Evolutionary conservation across 2,329 filamentous ascomycete genomes (phyloP), one percentile per base, ranked within the genome.

Genomic region (Dothistroma septosporum): DNA sequence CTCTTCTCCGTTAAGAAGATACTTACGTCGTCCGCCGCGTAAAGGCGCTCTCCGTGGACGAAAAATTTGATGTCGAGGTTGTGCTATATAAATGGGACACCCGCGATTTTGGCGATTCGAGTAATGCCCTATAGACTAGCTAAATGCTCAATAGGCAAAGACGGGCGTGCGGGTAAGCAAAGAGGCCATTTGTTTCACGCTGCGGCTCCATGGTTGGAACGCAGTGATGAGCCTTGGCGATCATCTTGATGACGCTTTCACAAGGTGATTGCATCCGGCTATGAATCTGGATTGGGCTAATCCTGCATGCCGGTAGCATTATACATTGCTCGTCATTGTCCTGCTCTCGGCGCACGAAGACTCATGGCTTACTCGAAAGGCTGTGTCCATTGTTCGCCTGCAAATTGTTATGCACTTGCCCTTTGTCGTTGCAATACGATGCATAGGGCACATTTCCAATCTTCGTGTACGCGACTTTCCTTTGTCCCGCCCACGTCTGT

Each of bases 81-180:
- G 57, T 71, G 1, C 60, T 72, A 19, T 37, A 60, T 1, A 50
- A 52, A 19, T 72, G 64, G 61, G 64, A 69, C 14, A 46, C 31
- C 7, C 61, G 54, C 14, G 63, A 70, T 48, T 69, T 64, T 63
- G 12, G 58, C 14, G 22, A 53, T 3, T 66, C 62, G 32, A 59
- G 66, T n/a, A 69, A 73, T 41, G 66, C 68, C 1, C 46, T 73
- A 58, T 68, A 4, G 61, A 68, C 22, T 71, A 70, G 69, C 44
- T 71, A 8, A 72, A 72, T 52, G 62, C 62, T 1, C 56, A 69
- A 9, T 71, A 69, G 69, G 55, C 48, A 37, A 72, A 72, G 62
- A 68, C 62, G 1, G 68, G 69, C 1, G 64, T 64, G 52, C 50
- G 56, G n/a, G 62, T 72, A 4, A 64, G 60, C 24, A 37, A 33